phyloP scores from a whole-genome alignment of 495 filamentous ascomycete species.

The Hypoxylon intermedium region DNA sequence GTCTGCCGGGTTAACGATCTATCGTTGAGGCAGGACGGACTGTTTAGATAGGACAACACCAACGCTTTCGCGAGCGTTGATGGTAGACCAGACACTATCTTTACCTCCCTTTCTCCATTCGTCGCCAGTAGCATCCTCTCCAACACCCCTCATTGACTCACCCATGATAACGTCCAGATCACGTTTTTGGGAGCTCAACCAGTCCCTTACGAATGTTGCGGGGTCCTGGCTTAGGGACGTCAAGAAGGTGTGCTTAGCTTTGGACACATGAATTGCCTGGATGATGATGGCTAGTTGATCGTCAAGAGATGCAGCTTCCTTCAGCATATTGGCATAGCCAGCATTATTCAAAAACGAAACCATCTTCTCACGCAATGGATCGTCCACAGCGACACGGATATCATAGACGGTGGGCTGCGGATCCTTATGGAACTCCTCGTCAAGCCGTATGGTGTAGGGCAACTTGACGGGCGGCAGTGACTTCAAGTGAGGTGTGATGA shows the following conservation, averaged over 20 bases:
- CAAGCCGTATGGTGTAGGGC: constrained; percentile 91
- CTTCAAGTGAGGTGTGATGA: constrained; percentile 74
- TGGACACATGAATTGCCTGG: constrained; percentile 76
- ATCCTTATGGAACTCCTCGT: constrained; percentile 77
- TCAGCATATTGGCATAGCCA: constrained; percentile 66
- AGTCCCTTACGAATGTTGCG: constrained; percentile 77
- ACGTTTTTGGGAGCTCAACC: constrained; percentile 85
- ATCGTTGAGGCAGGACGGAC: constrained; percentile 30
- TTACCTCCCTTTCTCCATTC: constrained; percentile 63
- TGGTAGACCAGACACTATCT: constrained; percentile 59
- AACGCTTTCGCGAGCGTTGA: constrained; percentile 64
- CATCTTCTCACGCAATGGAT: constrained; percentile 76
- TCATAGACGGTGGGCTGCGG: constrained; percentile 82
- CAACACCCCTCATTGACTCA: constrained; percentile 73
- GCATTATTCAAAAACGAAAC: constrained; percentile 63
- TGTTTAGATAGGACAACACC: constrained; percentile 59
- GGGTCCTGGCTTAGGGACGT: constrained; percentile 78
- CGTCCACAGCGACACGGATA: constrained; percentile 81
- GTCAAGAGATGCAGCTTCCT: constrained; percentile 74
- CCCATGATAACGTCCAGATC: constrained; percentile 91
- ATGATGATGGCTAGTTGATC: constrained; percentile 82
- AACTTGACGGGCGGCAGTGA: constrained; percentile 84
- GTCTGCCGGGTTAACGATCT: constrained; percentile 6
- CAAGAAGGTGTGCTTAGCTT: constrained; percentile 87
- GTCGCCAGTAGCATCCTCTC: constrained; percentile 62